A percentile compares a stretch with the other conserved stretches of the same genome.
phyloP scores from a whole-genome alignment of 345 rosid species.

The Mangifera indica region DNA sequence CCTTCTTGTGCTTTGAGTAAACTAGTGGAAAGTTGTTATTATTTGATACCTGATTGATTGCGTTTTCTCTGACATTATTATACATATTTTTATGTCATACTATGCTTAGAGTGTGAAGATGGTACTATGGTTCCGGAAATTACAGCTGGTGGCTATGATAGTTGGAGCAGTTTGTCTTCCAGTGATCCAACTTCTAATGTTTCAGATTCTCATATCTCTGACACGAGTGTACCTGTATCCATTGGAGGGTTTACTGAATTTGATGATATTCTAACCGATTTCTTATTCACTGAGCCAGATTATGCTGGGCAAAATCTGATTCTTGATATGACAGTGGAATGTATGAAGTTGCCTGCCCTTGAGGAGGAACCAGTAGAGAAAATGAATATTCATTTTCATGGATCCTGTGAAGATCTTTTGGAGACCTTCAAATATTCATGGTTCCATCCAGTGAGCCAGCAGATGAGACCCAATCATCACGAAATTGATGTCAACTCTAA shows the following conservation, averaged over 20 bases:
- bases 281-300: slow-evolving; percentile 20
- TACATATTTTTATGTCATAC: background rate
- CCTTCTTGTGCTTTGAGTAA: background rate
- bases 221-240: slow-evolving; percentile 48
- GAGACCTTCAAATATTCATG: slow-evolving; percentile 37
- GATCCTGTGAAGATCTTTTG: slow-evolving; percentile 46
- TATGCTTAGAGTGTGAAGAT: slow-evolving; percentile 30
- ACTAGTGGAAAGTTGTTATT: background rate
- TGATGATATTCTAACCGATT: slow-evolving; percentile 27
- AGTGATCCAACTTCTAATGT: slow-evolving; percentile 48
- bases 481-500: slow-evolving; percentile 43
- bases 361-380: slow-evolving; percentile 61
- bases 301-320: slow-evolving; percentile 55
- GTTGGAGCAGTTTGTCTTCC: slow-evolving; percentile 31
- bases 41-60: background rate
- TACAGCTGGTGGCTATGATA: slow-evolving; percentile 36
- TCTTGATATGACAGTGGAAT: slow-evolving; percentile 61
- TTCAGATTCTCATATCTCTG: slow-evolving; percentile 50
- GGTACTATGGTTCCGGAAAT: slow-evolving; percentile 28
- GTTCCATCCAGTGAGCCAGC: slow-evolving; percentile 51
- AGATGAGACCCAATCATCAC: slow-evolving; percentile 43
- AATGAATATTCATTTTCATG: slow-evolving; percentile 36
- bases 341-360: slow-evolving; percentile 69
- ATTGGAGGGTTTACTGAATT: slow-evolving; percentile 37
- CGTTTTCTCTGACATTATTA: background rate